Conservation (phyloP, 2,329 filamentous ascomycete genomes). For the Fusarium sp. region DNA sequence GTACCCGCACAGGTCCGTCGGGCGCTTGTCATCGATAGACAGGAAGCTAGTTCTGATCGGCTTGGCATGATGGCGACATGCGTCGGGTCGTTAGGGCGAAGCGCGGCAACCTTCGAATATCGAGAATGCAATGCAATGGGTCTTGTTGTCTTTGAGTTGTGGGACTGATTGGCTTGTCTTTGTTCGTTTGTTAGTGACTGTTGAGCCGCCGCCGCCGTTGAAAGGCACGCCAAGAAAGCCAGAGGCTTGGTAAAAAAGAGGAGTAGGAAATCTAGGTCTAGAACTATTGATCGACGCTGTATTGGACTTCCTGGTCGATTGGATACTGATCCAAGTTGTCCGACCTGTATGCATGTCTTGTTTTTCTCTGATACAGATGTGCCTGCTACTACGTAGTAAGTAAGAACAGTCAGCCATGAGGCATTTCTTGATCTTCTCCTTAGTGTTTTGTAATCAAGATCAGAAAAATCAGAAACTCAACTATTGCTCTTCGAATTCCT, state of each 20-base stretch:
- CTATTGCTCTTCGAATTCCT: background rate
- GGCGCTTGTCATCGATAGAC: constrained; percentile 35
- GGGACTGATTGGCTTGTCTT: constrained; percentile 10
- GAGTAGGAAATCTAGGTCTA: constrained; percentile 25
- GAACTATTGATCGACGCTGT: constrained; percentile 37
- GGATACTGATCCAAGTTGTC: constrained; percentile 6
- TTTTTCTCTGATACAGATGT: background rate
- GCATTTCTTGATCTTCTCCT: background rate
- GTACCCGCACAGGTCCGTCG: background rate
- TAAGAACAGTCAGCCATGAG: background rate
- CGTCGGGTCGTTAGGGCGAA: constrained; percentile 31
- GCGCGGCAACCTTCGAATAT: constrained; percentile 31
- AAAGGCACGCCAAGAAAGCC: constrained; percentile 20
- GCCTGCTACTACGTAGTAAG: background rate
- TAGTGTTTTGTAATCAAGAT: background rate
- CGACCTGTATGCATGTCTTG: constrained; percentile 10
- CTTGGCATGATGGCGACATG: constrained; percentile 39
- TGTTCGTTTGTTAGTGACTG: constrained; percentile 7
- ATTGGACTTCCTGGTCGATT: constrained; percentile 10
- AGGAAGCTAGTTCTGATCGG: constrained; percentile 32
- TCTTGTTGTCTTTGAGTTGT: constrained; percentile 19
- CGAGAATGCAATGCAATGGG: background rate
- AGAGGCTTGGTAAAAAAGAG: constrained; percentile 3
- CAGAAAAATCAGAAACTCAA: background rate
- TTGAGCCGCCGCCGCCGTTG: constrained; percentile 5